A percentile compares a stretch with the other conserved stretches of the same genome.
These are phyloP conservation scores for Schizophyllum amplum DNA, from an alignment of 1,284 basidiomycete genomes.

Conservation along the genomic window DNA sequence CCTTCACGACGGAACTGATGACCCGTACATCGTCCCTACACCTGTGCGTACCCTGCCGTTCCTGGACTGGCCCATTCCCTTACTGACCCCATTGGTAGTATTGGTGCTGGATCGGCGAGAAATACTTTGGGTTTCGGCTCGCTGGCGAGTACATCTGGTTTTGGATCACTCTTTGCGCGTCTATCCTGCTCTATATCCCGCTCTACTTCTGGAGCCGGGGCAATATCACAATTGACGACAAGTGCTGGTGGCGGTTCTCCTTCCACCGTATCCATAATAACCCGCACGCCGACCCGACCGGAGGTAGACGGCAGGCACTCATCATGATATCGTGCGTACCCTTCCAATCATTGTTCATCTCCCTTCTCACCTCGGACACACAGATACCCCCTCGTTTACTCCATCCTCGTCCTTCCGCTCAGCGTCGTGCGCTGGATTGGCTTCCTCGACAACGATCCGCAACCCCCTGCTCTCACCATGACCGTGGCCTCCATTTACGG, in stretches of 20 bases:
- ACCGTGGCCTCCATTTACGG: slow-evolving; percentile 22
- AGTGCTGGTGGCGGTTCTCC: slow-evolving; percentile 26
- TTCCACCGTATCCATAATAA: slow-evolving; percentile 14
- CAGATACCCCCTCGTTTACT: slow-evolving; percentile 24
- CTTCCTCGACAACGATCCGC: slow-evolving; percentile 5
- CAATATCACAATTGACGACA: slow-evolving; percentile 25
- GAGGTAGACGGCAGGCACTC: slow-evolving; percentile 17
- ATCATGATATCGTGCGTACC: slow-evolving; percentile 24
- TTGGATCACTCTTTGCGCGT: slow-evolving; percentile 30
- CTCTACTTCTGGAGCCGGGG: slow-evolving; percentile 32
- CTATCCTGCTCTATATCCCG: slow-evolving; percentile 26
- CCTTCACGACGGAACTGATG: slow-evolving; percentile 12
- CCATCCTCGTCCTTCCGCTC: slow-evolving; percentile 19
- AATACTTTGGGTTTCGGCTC: slow-evolving; percentile 24
- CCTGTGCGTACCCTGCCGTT: slow-evolving; percentile 21
- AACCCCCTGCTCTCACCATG: slow-evolving; percentile 24
- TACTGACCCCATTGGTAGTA: slow-evolving; percentile 16
- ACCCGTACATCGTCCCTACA: slow-evolving; percentile 25
- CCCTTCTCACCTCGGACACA: neutral
- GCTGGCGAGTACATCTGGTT: slow-evolving; percentile 37
- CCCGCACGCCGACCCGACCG: slow-evolving; percentile 10
- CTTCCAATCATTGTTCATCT: slow-evolving; percentile 1
- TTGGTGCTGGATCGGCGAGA: slow-evolving; percentile 36
- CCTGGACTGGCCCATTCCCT: neutral
- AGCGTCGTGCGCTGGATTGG: slow-evolving; percentile 21